Evolutionary conservation across 371 early-diverging fungal genomes (phyloP).

Genomic region (Rhizomucor pusillus): DNA sequence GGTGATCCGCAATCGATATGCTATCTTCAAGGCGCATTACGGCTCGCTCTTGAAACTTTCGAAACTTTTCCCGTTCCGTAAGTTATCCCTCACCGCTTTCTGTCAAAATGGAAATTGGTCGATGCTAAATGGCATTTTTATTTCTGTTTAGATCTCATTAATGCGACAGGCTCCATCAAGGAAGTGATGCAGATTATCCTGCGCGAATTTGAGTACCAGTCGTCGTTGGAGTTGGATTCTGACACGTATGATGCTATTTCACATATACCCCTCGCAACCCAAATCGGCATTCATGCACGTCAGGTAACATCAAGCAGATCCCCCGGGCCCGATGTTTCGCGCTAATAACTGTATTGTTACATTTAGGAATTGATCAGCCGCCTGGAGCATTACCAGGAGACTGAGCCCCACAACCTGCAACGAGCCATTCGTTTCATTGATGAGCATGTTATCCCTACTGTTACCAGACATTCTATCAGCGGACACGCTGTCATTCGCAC

Average conservation of each 20-base stretch:
- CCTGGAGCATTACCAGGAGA: slow-evolving; percentile 61
- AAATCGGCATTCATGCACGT: slow-evolving; percentile 65
- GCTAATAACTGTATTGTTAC: slow-evolving; percentile 3
- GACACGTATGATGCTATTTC: slow-evolving; percentile 66
- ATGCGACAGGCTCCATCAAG: slow-evolving; percentile 62
- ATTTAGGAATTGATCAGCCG: slow-evolving; percentile 56
- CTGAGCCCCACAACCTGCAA: slow-evolving; percentile 46
- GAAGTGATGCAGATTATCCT: slow-evolving; percentile 64
- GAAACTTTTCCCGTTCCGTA: slow-evolving; percentile 71
- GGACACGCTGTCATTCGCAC: slow-evolving; percentile 63
- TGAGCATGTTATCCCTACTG: slow-evolving; percentile 51
- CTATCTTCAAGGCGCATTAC: slow-evolving; percentile 67
- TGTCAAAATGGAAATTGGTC: not conserved
- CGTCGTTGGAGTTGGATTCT: slow-evolving; percentile 58
- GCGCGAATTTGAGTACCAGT: slow-evolving; percentile 69
- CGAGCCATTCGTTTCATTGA: slow-evolving; percentile 59
- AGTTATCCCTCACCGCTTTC: slow-evolving; percentile 19
- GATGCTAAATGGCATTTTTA: not conserved
- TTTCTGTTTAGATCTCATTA: slow-evolving; percentile 51
- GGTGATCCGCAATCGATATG: slow-evolving; percentile 64
- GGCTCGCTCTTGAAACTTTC: slow-evolving; percentile 59
- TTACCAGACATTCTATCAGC: slow-evolving; percentile 60
- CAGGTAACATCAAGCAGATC: slow-evolving; percentile 24
- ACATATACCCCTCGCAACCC: slow-evolving; percentile 63
- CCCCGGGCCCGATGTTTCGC: not conserved